These are phyloP conservation scores for Taphrina confusa DNA, from an alignment of 1,139 yeast genomes.

Conservation along the genomic window DNA sequence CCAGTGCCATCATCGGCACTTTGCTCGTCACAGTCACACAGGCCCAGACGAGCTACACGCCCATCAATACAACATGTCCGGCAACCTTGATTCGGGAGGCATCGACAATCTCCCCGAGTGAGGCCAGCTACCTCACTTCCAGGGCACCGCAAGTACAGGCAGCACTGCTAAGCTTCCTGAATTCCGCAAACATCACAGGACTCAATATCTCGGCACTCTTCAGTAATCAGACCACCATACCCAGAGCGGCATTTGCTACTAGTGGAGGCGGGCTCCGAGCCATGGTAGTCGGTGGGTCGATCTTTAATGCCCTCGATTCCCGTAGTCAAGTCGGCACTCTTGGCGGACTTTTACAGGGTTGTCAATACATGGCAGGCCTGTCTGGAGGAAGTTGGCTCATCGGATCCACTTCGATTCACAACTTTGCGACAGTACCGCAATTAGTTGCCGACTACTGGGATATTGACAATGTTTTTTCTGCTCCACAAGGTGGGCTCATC, in stretches of 20 bases:
- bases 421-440: constrained; percentile 40
- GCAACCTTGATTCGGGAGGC: constrained; percentile 39
- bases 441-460: constrained; percentile 41
- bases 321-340: constrained; percentile 64
- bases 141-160: constrained; percentile 58
- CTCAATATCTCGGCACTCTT: constrained; percentile 52
- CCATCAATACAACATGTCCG: constrained; percentile 63
- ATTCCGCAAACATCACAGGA: constrained; percentile 60
- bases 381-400: constrained; percentile 85
- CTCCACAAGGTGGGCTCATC: constrained; percentile 49
- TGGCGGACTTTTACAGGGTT: constrained; percentile 76
- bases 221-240: constrained; percentile 49
- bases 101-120: constrained; percentile 36
- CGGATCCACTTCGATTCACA: constrained; percentile 57
- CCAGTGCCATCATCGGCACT: neutral
- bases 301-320: constrained; percentile 73
- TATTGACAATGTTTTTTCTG: constrained; percentile 53
- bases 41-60: constrained; percentile 58
- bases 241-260: constrained; percentile 69
- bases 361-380: constrained; percentile 77
- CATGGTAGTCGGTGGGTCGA: constrained; percentile 88
- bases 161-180: constrained; percentile 59
- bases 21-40: constrained; percentile 40
- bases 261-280: constrained; percentile 95
- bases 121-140: constrained; percentile 39